phyloP scores from a whole-genome alignment of 352 stramenopile genomes.

The Globisporangium paroecandrum region DNA sequence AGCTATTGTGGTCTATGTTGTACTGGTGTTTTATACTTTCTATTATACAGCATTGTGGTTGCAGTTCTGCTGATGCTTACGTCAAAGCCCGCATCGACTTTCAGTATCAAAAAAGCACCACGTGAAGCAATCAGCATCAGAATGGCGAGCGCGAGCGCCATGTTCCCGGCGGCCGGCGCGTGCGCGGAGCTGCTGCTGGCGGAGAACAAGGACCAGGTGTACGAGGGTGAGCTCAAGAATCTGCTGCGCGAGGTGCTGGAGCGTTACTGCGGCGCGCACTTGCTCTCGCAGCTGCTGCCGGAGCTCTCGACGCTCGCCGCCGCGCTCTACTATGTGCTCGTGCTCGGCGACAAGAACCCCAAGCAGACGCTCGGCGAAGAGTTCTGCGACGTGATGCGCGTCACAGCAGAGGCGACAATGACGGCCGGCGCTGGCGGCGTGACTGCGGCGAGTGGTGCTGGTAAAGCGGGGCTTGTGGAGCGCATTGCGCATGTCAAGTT shows the following conservation, averaged over 20 bases:
- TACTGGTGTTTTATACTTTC: too few relatives aligned
- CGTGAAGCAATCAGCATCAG: not conserved
- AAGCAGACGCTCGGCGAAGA: constrained; percentile 86
- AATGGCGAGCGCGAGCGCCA: constrained; percentile 4
- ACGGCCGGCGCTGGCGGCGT: not conserved
- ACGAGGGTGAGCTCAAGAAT: constrained; percentile 70
- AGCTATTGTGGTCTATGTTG: too few relatives aligned
- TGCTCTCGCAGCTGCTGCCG: constrained; percentile 77
- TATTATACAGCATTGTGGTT: not conserved
- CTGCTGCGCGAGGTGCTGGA: constrained; percentile 73
- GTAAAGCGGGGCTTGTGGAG: not conserved
- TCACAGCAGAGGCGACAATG: constrained; percentile 23
- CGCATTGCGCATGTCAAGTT: constrained; percentile 31
- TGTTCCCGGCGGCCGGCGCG: constrained; percentile 55
- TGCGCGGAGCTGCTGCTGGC: constrained; percentile 76
- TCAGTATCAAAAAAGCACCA: not conserved
- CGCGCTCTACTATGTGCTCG: constrained; percentile 66
- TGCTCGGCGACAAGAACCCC: constrained; percentile 47
- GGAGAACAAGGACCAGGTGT: constrained; percentile 70
- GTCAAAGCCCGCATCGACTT: not conserved
- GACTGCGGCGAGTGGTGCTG: not conserved
- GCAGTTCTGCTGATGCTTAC: not conserved
- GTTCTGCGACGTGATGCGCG: constrained; percentile 80
- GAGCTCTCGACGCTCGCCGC: constrained; percentile 62
- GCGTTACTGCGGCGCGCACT: constrained; percentile 56